Conservation (phyloP, 2,329 filamentous ascomycete genomes). For the Fusarium buharicum region DNA sequence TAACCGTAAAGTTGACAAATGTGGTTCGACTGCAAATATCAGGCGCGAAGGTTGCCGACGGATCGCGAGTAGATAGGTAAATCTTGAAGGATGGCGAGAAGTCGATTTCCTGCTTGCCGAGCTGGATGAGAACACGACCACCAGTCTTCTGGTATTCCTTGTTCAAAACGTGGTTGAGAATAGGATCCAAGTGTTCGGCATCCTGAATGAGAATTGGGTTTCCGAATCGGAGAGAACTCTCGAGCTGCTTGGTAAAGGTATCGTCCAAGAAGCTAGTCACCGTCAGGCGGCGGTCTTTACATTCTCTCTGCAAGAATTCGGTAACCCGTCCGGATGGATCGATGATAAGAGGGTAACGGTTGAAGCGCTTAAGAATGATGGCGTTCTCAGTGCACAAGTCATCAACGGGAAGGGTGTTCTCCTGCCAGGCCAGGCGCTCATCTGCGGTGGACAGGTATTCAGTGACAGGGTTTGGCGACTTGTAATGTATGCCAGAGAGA, state of each 20-base stretch:
- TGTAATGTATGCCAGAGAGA: constrained; percentile 92
- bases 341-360: constrained; percentile 97
- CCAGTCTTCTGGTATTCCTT: constrained; percentile 99
- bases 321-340: constrained; percentile 95
- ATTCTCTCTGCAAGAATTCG: constrained; percentile 95
- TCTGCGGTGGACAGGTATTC: constrained; percentile 98
- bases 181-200: constrained; percentile 94
- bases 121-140: constrained; percentile 95
- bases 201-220: constrained; percentile 99
- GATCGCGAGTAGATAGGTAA: constrained; percentile 94
- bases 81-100: constrained; percentile 97
- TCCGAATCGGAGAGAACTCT: constrained; percentile 95
- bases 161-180: constrained; percentile 98
- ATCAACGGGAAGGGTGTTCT: constrained; percentile 91
- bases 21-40: constrained; percentile 98
- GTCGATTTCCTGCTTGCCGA: constrained; percentile 98
- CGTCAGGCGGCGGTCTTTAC: constrained; percentile 90
- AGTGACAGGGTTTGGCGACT: constrained; percentile 91
- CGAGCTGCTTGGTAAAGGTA: constrained; percentile 96
- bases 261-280: constrained; percentile 98
- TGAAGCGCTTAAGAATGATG: constrained; percentile 97
- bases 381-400: constrained; percentile 99
- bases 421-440: constrained; percentile 94
- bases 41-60: constrained; percentile 92
- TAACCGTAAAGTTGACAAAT: constrained; percentile 99